Evolutionary conservation across 768 basidiomycete species (phyloP), one percentile per base, ranked within the genome.

Genomic region (Fistulinella prunicolor): DNA sequence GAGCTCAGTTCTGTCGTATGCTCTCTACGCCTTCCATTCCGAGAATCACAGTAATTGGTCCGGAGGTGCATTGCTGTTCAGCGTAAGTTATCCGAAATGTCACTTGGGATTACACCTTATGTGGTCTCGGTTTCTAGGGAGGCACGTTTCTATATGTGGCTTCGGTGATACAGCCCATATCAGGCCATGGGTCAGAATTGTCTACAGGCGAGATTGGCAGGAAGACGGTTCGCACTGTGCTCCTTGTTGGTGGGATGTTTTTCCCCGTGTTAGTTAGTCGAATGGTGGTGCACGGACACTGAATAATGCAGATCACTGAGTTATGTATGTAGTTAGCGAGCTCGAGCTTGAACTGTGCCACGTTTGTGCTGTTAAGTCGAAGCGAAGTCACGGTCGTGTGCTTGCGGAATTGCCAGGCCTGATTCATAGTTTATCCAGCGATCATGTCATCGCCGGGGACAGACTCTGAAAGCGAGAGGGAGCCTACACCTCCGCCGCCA

Each of bases 61-160:
- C 1, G 94, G 90, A 8, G 67, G 83, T 9, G 85, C 89, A 0
- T 74, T 98, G 29, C 73, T 97, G 7, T 75, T 95, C 57, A 95
- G 93, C 13, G 94, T 94, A 58, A 60, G 84, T 71, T 19, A 14
- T 46, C 46, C 8, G 9, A 29, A 23, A 19, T 32, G 10, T 20
- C 20, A 19, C 29, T 24, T 17, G 22, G 36, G 22, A 40, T 32
- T 9, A 19, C 28, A 14, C 24, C 36, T 61, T 24, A 53, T 40
- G 44, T 21, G 7, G 24, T 8, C 26, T 36, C 26, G 8, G 35
- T 29, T 20, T 36, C 28, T 46, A 94, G 90, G 94, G 90, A 38
- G 94, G 94, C 9, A 93, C 91, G 3, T 96, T 96, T 70, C 74
- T 97, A 32, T 96, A 95, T 61, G 94, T 97, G 9, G 92, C 94